Percentiles rank a stretch among this genome's conserved stretches.
phyloP scores from a whole-genome alignment of 1,284 basidiomycete species.

The Trichosporon inkin region DNA sequence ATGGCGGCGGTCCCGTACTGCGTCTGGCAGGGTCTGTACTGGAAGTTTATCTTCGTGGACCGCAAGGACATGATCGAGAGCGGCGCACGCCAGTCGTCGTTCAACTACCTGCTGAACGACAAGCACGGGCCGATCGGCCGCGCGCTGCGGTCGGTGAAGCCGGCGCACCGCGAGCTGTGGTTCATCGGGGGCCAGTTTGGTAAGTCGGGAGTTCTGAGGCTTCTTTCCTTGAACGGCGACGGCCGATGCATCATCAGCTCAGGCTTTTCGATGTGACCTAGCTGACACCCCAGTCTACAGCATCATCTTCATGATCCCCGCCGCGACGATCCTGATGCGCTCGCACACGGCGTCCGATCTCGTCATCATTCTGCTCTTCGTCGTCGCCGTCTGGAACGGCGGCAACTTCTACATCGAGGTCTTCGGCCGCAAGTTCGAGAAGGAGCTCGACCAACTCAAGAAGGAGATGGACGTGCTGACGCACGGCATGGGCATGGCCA shows the following conservation, averaged over 20 bases:
- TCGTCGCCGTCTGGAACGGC: slow-evolving; percentile 64
- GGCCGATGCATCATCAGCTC: too few species aligned
- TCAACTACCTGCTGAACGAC: slow-evolving; percentile 77
- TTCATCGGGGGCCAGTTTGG: slow-evolving; percentile 85
- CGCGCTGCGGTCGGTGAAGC: slow-evolving; percentile 59
- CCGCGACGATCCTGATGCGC: slow-evolving; percentile 67
- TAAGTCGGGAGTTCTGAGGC: slow-evolving; percentile 50
- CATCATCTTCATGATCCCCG: slow-evolving; percentile 78
- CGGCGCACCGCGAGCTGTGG: slow-evolving; percentile 61
- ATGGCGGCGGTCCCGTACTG: slow-evolving; percentile 55
- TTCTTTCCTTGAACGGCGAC: too few species aligned
- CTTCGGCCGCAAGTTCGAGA: slow-evolving; percentile 91
- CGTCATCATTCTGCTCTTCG: slow-evolving; percentile 73
- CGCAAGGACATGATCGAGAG: slow-evolving; percentile 79
- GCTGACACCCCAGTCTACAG: slow-evolving; percentile 64
- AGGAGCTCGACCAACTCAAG: slow-evolving; percentile 77
- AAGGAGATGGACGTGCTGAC: slow-evolving; percentile 59
- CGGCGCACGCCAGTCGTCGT: slow-evolving; percentile 77
- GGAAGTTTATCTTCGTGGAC: slow-evolving; percentile 85
- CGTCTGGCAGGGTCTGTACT: slow-evolving; percentile 82
- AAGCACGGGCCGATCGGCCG: slow-evolving; percentile 77
- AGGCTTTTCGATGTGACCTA: too few species aligned
- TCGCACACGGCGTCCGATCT: slow-evolving; percentile 67
- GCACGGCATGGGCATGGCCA: slow-evolving; percentile 19
- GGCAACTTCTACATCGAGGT: slow-evolving; percentile 76